Evolutionary conservation across 768 basidiomycete species (phyloP).

Genomic region (Podaxis pistillaris): DNA sequence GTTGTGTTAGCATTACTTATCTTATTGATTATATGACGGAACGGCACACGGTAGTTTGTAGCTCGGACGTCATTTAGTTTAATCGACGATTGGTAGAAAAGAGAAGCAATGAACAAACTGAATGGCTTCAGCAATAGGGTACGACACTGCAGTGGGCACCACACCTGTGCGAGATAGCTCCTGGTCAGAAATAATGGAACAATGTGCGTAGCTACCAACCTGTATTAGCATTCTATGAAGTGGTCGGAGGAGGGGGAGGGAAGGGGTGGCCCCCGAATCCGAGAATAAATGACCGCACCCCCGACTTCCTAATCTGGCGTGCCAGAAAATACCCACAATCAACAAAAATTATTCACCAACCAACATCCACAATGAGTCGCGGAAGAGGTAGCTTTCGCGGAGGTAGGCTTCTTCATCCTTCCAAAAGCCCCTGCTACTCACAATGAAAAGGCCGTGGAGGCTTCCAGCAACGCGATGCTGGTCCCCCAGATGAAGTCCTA

Average conservation of each 20-base stretch:
- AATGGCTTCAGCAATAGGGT: no score
- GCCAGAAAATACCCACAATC: slow-evolving; percentile 7
- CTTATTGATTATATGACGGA: slow-evolving; percentile 14
- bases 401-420: neutral
- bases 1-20: slow-evolving; percentile 18
- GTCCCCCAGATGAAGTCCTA: slow-evolving; percentile 78
- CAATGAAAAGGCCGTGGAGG: slow-evolving; percentile 54
- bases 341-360: slow-evolving; percentile 9
- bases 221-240: no score
- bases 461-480: slow-evolving; percentile 66
- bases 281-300: neutral
- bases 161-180: no score
- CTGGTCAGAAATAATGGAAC: no score
- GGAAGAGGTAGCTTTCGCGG: slow-evolving; percentile 11
- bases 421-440: neutral
- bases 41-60: neutral
- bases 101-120: no score
- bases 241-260: no score
- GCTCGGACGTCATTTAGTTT: neutral
- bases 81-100: neutral
- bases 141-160: no score
- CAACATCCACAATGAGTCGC: slow-evolving; percentile 8
- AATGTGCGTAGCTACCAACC: no score
- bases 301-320: slow-evolving; percentile 1
- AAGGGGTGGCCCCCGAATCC: no score